These are phyloP conservation scores for Pinus tabuliformis DNA, from an alignment of 75 land plant genomes.

Conservation along the genomic window DNA sequence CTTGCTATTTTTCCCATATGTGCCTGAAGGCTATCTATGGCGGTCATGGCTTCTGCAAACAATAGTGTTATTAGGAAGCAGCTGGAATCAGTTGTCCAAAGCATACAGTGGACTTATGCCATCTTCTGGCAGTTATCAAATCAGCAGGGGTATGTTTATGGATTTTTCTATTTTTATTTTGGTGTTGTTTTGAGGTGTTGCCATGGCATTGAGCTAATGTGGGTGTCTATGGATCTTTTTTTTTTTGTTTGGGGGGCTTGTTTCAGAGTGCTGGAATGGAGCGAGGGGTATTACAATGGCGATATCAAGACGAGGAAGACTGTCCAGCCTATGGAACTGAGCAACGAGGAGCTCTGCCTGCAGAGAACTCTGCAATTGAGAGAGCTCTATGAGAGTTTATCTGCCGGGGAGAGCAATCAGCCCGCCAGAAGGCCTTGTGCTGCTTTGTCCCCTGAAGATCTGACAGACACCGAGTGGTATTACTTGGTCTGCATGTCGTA, in stretches of 20 bases:
- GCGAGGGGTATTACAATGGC: slow-evolving; percentile 81
- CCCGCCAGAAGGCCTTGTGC: slow-evolving; percentile 37
- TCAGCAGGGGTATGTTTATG: slow-evolving; percentile 55
- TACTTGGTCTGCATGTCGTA: slow-evolving; percentile 85
- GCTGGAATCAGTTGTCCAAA: slow-evolving; percentile 65
- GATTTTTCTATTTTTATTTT: neutral
- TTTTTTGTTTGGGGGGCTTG: slow-evolving; percentile 4
- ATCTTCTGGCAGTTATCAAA: slow-evolving; percentile 74
- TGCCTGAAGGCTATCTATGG: too few species aligned
- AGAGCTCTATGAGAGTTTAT: slow-evolving; percentile 53
- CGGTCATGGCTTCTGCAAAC: too few species aligned
- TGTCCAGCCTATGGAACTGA: slow-evolving; percentile 42
- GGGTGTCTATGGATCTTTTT: neutral
- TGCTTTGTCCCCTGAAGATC: slow-evolving; percentile 65
- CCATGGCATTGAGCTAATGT: neutral
- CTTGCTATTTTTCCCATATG: too few species aligned
- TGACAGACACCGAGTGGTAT: slow-evolving; percentile 74
- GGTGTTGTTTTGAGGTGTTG: neutral
- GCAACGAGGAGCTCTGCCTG: slow-evolving; percentile 58
- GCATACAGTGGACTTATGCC: slow-evolving; percentile 88
- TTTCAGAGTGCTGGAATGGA: slow-evolving; percentile 55
- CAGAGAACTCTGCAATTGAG: slow-evolving; percentile 73
- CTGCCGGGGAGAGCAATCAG: slow-evolving; percentile 34
- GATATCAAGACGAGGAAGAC: slow-evolving; percentile 81
- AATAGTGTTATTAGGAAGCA: slow-evolving; percentile 4